A percentile compares a stretch with the other conserved stretches of the same genome.
Conservation (phyloP, 257 asterid genomes). For the Galeopsis tetrahit region DNA sequence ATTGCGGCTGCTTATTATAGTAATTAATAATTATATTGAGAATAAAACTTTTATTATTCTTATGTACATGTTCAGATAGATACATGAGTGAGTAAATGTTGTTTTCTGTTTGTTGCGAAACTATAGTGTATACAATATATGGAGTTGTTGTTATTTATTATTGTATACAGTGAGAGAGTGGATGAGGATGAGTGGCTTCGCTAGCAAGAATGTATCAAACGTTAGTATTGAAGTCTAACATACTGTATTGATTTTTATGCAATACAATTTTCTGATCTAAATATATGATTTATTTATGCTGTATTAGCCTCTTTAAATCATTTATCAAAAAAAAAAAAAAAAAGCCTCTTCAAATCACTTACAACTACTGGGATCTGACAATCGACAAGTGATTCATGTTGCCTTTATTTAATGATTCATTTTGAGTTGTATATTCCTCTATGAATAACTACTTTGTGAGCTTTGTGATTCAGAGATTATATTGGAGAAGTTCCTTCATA, state of each 20-base stretch:
- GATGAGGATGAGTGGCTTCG: conserved; percentile 97
- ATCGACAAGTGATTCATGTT: conserved; percentile 85
- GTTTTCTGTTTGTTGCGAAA: conserved; percentile 12
- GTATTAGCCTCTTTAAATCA: conserved; percentile 72
- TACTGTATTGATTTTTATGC: conserved; percentile 14
- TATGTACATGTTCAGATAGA: no score
- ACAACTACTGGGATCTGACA: conserved; percentile 99
- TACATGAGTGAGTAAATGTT: conserved; percentile 74
- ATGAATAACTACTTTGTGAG: neutral
- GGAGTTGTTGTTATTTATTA: neutral
- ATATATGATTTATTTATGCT: conserved; percentile 30
- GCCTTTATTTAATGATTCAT: neutral
- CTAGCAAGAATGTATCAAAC: conserved; percentile 89
- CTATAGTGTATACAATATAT: neutral
- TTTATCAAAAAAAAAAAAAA: no score
- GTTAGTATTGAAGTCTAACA: conserved; percentile 41
- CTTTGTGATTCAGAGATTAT: conserved; percentile 50
- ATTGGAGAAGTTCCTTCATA: conserved; percentile 97
- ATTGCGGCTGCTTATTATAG: no score
- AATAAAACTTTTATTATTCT: no score
- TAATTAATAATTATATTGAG: no score
- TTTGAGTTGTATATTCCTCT: neutral
- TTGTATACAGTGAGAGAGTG: conserved; percentile 94
- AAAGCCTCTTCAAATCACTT: no score
- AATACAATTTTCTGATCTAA: conserved; percentile 30